A percentile compares a stretch with the other conserved stretches of the same genome.
phyloP scores from a whole-genome alignment of 2,329 filamentous ascomycete genomes.

The Colletotrichum euphorbiae region DNA sequence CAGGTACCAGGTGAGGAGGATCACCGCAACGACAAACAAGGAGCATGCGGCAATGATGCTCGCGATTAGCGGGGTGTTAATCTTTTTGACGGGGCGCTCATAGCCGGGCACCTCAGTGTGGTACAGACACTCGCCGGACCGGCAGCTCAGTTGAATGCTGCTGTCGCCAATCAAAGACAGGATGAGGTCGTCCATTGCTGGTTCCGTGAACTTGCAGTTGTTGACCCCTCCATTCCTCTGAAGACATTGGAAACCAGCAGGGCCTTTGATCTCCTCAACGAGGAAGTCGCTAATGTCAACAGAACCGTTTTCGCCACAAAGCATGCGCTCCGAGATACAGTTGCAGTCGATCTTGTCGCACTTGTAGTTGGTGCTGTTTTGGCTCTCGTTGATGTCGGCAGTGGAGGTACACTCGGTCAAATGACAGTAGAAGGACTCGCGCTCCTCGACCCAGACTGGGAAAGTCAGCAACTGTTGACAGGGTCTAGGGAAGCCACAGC shows the following conservation, averaged over 20 bases:
- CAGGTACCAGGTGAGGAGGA: conserved; percentile 87
- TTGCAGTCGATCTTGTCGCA: conserved; percentile 88
- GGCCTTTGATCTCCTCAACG: conserved; percentile 83
- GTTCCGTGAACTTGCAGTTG: conserved; percentile 87
- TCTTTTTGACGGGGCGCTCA: conserved; percentile 86
- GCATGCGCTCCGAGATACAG: conserved; percentile 91
- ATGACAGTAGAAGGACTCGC: conserved; percentile 96
- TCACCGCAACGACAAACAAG: conserved; percentile 88
- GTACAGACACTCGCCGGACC: conserved; percentile 92
- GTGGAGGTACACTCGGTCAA: conserved; percentile 83
- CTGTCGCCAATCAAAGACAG: conserved; percentile 89
- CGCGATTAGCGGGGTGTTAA: conserved; percentile 96
- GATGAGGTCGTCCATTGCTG: conserved; percentile 92
- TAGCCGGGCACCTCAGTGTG: conserved; percentile 94
- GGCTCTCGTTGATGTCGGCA: conserved; percentile 73
- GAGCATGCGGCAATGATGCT: conserved; percentile 88
- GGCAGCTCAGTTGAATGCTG: conserved; percentile 86
- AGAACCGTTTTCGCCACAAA: conserved; percentile 91
- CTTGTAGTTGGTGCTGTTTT: conserved; percentile 86
- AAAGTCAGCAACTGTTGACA: conserved; percentile 15
- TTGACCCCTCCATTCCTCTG: conserved; percentile 72
- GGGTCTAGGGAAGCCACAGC: neutral
- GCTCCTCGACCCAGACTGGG: conserved; percentile 91
- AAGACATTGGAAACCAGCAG: conserved; percentile 83
- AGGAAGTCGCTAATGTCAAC: conserved; percentile 94